Percentiles rank a stretch among this genome's conserved stretches.
Conservation (phyloP, 352 stramenopile species). For the Phytophthora boehmeriae region DNA sequence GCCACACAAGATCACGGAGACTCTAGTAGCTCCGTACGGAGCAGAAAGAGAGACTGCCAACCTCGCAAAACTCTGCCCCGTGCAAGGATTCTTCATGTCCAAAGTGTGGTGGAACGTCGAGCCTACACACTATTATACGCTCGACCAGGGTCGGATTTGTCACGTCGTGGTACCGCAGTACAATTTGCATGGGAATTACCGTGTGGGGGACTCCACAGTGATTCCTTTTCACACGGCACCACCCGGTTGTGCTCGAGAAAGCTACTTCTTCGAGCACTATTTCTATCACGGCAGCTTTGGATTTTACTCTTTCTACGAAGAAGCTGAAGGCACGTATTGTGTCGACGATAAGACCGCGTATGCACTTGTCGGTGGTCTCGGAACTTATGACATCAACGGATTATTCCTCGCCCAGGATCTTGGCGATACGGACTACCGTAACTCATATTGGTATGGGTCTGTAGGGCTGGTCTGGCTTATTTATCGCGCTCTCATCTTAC, state of each 20-base stretch:
- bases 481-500: conserved; percentile 9
- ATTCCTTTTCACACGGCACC: conserved; percentile 6
- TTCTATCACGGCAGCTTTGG: conserved; percentile 16
- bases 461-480: conserved; percentile 6
- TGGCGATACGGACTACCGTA: conserved; percentile 5
- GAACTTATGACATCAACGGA: conserved; percentile 16
- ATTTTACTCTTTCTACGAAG: conserved; percentile 23
- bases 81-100: conserved; percentile 16
- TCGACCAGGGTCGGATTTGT: conserved; percentile 6
- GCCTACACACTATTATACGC: conserved; percentile 17
- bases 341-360: conserved; percentile 16
- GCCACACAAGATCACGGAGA: conserved; percentile 15
- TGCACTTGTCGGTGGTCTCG: conserved; percentile 3
- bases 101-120: conserved; percentile 26
- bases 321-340: conserved; percentile 19
- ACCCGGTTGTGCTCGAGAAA: conserved; percentile 5
- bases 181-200: conserved; percentile 17
- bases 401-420: conserved; percentile 6
- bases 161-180: conserved; percentile 23
- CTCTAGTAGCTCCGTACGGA: background rate
- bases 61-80: conserved; percentile 7
- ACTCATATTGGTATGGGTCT: conserved; percentile 13
- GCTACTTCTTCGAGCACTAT: conserved; percentile 14
- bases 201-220: background rate
- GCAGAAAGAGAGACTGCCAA: conserved; percentile 3